Evolutionary conservation across 257 asterid species (phyloP), one percentile per base, ranked within the genome.

Genomic region (Solanum chiquidenum): DNA sequence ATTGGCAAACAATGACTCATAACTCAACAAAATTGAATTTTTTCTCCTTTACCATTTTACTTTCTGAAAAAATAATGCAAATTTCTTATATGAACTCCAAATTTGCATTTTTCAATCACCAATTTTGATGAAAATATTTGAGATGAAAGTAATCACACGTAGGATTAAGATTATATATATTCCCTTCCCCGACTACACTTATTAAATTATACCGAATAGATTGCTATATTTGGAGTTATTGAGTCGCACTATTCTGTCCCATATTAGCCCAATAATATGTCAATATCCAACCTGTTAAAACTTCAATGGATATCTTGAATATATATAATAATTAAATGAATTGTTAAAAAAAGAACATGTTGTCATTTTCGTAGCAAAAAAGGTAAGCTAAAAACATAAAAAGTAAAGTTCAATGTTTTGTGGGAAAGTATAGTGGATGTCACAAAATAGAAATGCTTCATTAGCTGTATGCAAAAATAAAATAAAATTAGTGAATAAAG

Each of bases 331-430:
- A 20, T 35, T 35, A 73, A 73, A 73, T 73, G 9, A 35, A 35
- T 9, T 73, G 40, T 42, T 73, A 73, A 35, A 73, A 55, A 33
- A 72, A 71, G 76, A 34, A 0, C 27, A 21, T 68, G 29, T 83
- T 58, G 86, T 83, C 90, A 27, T 86, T 88, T 90, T 86, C 85
- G 25, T 79, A 34, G 58, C 84, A 82, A 58, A 46, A 74, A 87
- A 84, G 74, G 76, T 34, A 20, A 34, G 27, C 8, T 33, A 72
- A 21, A 75, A 3, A n/a, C 8, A 42, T 42, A 46, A 9, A 49
- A 80, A 80, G 42, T 46, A 80, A 80, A 49, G 85, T 18, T 80
- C 20, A 80, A 46, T 80, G 68, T 49, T 27, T 80, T 46, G 42
- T 46, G 85, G 85, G 25, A 74, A 49, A 49, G 85, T 46, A 52